These are phyloP conservation scores for Candida sphagnicola DNA, from an alignment of 805 yeast species.

Conservation along the genomic window DNA sequence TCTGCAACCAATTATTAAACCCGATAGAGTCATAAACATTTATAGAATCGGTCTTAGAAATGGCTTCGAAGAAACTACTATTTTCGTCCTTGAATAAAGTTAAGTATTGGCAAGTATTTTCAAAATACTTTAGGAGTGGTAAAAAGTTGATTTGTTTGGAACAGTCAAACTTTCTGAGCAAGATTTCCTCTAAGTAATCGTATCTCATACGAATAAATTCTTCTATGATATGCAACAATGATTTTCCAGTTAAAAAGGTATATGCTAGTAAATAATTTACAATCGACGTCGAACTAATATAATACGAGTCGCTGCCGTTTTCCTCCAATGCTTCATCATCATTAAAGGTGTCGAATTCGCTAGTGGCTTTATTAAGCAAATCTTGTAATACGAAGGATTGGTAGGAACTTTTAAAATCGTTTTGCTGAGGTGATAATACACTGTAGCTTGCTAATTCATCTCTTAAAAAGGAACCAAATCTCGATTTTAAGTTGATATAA, in stretches of 20 bases:
- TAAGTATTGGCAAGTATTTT: slow-evolving; percentile 28
- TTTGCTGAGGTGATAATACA: slow-evolving; percentile 6
- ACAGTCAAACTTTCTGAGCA: slow-evolving; percentile 4
- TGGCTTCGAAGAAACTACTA: not conserved
- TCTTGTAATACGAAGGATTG: slow-evolving; percentile 2
- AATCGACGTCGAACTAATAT: slow-evolving; percentile 19
- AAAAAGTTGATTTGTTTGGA: slow-evolving; percentile 19
- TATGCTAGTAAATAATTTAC: slow-evolving; percentile 30
- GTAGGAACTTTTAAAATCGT: not conserved
- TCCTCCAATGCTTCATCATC: slow-evolving; percentile 6
- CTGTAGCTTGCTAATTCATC: slow-evolving; percentile 20
- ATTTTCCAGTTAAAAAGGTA: slow-evolving; percentile 20
- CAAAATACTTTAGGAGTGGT: slow-evolving; percentile 27
- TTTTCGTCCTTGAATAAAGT: not conserved
- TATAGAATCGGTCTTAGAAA: slow-evolving; percentile 20
- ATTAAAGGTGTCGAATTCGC: slow-evolving; percentile 5
- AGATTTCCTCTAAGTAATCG: slow-evolving; percentile 12
- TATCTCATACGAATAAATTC: slow-evolving; percentile 22
- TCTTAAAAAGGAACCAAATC: slow-evolving; percentile 23
- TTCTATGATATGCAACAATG: slow-evolving; percentile 17
- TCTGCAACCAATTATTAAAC: slow-evolving; percentile 30
- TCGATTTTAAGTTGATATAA: slow-evolving; percentile 18
- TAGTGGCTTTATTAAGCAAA: not conserved
- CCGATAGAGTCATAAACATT: slow-evolving; percentile 24
- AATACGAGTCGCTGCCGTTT: slow-evolving; percentile 5